Base-by-base conservation (phyloP, 1,284 basidiomycete genomes). In the Moesziomyces antarcticus region DNA sequence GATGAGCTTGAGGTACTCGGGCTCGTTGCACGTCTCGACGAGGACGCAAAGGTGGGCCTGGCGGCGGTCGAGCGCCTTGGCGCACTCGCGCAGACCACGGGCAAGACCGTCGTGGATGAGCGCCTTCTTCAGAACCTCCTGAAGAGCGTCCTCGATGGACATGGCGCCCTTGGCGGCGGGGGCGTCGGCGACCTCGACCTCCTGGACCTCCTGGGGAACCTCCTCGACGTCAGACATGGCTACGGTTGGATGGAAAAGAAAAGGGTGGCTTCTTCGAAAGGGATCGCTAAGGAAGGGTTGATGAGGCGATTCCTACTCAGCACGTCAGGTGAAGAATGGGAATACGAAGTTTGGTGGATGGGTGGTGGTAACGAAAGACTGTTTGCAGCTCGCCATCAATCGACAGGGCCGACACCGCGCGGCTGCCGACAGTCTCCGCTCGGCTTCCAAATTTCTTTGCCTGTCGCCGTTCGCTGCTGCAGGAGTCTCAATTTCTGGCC, bases 1-100 rank as follows among this genome's bases (percentile, higher is more conserved):
- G 81, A 98, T 97, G 88, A 99, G 93, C 89, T 98, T 98, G 89
- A 97, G 92, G 90, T 99, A 98, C 88, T 97, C 96, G 82, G 94
- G 93, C 88, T 98, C 96, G 70, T 92, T 96, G 89, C 94, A 97
- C 69, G 94, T 94, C 90, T 99, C 96, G 85, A 97, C 94, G 84
- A 99, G 92, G 74, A 99, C 95, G 87, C 96, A 98, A 66, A 99
- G 90, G 87, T 98, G 96, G 64, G 96, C 96, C 89, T 97, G 93
- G 83, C 94, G 92, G 88, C 95, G 95, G 90, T 99, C 96, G 77
- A 99, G 89, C 68, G 96, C 94, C 89, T 99, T 99, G 85, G 96
- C 92, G 84, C 90, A 92, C 89, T 99, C 96, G 81, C 96, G 93
- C 75, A 99, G 91, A 87, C 96, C 96, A 79, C 96, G 93, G 72